Evolutionary conservation across 345 rosid species (phyloP).

Genomic region (Brassica napus): DNA sequence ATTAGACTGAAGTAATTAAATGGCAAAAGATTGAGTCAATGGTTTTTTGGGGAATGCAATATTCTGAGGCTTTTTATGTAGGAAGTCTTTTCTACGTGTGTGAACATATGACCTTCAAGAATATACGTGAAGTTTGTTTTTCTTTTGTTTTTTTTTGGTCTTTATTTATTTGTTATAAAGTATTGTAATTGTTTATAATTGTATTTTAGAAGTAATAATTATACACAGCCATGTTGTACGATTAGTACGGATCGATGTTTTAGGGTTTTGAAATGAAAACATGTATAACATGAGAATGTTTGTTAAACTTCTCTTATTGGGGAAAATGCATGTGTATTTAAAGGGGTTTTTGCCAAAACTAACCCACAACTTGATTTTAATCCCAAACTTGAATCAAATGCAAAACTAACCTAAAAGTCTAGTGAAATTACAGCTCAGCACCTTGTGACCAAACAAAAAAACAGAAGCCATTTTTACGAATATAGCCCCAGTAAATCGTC

Average conservation of each 20-base stretch:
- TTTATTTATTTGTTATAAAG: not conserved
- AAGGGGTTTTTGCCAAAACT: no score
- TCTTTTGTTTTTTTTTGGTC: not conserved
- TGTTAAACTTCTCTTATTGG: slow-evolving; percentile 13
- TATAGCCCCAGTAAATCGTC: no score
- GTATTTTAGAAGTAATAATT: not conserved
- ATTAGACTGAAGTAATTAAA: slow-evolving; percentile 2
- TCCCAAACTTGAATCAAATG: no score
- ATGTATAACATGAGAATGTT: slow-evolving; percentile 23
- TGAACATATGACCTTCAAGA: slow-evolving; percentile 34
- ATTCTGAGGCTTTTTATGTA: slow-evolving; percentile 20
- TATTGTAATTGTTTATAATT: not conserved
- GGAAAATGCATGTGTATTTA: slow-evolving; percentile 14
- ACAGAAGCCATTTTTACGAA: no score
- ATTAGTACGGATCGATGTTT: slow-evolving; percentile 13
- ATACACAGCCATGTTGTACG: slow-evolving; percentile 16
- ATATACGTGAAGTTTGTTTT: not conserved
- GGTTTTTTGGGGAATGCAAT: not conserved
- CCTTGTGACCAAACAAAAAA: no score
- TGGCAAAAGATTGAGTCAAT: slow-evolving; percentile 20
- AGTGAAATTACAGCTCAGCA: no score
- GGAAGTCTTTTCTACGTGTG: slow-evolving; percentile 29
- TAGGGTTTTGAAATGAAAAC: not conserved
- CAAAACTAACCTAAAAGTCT: no score
- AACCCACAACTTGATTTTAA: no score